These are phyloP conservation scores for Tuber umbilicatum DNA, from an alignment of 495 filamentous ascomycete species.

Conservation along the genomic window DNA sequence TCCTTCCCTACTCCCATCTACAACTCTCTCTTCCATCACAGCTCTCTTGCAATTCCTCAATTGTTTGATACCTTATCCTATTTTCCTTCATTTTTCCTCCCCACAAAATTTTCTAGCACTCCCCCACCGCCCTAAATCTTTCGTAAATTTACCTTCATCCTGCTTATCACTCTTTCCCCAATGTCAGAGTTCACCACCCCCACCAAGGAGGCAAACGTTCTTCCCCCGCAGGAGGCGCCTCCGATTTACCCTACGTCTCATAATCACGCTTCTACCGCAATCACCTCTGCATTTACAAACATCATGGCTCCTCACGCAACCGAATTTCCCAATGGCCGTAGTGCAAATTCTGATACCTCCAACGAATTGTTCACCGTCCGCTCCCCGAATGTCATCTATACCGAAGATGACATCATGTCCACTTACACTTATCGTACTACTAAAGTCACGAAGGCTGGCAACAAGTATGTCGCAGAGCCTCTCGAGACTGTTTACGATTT, in stretches of 20 bases:
- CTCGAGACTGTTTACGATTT: constrained; percentile 91
- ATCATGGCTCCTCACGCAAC: constrained; percentile 93
- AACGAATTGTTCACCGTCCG: constrained; percentile 71
- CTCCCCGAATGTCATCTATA: constrained; percentile 90
- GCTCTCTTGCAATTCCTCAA: background rate
- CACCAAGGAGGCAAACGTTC: constrained; percentile 95
- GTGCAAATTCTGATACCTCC: constrained; percentile 42
- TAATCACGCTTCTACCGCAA: constrained; percentile 49
- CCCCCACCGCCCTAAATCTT: background rate
- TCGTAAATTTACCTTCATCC: constrained; percentile 6
- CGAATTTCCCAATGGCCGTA: constrained; percentile 63
- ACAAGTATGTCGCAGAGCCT: constrained; percentile 74
- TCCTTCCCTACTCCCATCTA: constrained; percentile 16
- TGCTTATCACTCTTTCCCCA: constrained; percentile 24
- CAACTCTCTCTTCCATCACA: constrained; percentile 8
- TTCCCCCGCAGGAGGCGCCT: constrained; percentile 77
- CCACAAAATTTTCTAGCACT: background rate
- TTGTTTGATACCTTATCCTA: constrained; percentile 2
- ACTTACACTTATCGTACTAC: constrained; percentile 94
- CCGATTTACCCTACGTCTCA: constrained; percentile 53
- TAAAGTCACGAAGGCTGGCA: constrained; percentile 60
- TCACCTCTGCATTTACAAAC: constrained; percentile 40
- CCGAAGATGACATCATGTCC: constrained; percentile 77
- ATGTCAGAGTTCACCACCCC: constrained; percentile 79
- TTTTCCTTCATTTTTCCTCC: constrained; percentile 7